A percentile compares a stretch with the other conserved stretches of the same genome.
Conservation (phyloP, 805 yeast species). For the Teunomyces pallodes region DNA sequence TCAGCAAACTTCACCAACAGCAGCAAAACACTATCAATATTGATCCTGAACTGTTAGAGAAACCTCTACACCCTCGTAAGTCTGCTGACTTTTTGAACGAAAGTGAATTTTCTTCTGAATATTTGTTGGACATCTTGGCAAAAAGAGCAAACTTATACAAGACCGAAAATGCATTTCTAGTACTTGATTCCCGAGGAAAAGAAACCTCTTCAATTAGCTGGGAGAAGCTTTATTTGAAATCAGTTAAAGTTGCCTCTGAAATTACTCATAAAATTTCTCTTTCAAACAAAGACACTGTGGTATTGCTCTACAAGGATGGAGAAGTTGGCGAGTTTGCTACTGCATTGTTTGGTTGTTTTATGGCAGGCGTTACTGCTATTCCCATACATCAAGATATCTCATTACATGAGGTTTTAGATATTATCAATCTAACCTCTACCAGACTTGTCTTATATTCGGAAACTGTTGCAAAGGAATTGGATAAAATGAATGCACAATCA, state of each 20-base stretch:
- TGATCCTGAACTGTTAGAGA: slow-evolving; percentile 43
- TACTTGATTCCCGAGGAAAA: slow-evolving; percentile 77
- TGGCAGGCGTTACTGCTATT: slow-evolving; percentile 92
- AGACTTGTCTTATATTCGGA: slow-evolving; percentile 82
- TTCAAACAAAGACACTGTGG: slow-evolving; percentile 79
- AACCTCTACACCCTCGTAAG: slow-evolving; percentile 63
- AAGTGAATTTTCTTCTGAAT: slow-evolving; percentile 37
- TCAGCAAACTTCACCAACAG: slow-evolving; percentile 33
- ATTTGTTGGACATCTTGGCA: slow-evolving; percentile 68
- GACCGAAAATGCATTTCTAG: slow-evolving; percentile 63
- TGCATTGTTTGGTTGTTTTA: slow-evolving; percentile 85
- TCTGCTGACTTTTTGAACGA: slow-evolving; percentile 19
- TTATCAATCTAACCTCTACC: slow-evolving; percentile 71
- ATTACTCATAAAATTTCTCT: slow-evolving; percentile 70
- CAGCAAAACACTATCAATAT: slow-evolving; percentile 22
- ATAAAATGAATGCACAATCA: slow-evolving; percentile 48
- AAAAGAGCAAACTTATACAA: slow-evolving; percentile 67
- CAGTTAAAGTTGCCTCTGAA: slow-evolving; percentile 86
- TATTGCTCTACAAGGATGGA: slow-evolving; percentile 75
- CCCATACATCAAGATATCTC: slow-evolving; percentile 81
- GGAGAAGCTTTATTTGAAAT: slow-evolving; percentile 80
- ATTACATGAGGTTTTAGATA: slow-evolving; percentile 64
- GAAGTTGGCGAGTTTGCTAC: slow-evolving; percentile 85
- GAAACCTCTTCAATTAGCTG: slow-evolving; percentile 75
- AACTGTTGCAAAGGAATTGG: slow-evolving; percentile 69